phyloP scores from a whole-genome alignment of 192 early-diverging fungal genomes.

The Coemansia sp. region DNA sequence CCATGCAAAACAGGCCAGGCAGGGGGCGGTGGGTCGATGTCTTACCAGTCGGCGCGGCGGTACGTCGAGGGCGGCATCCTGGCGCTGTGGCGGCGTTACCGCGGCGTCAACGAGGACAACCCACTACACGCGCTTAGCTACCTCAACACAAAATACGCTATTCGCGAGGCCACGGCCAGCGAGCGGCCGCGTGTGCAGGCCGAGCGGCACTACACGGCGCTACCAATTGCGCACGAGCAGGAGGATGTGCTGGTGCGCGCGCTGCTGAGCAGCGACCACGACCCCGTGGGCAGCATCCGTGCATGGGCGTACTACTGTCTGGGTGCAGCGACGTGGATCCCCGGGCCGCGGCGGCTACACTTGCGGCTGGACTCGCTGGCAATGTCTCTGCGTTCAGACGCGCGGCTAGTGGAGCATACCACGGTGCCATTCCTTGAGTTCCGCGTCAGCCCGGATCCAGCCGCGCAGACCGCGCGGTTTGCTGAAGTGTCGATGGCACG shows the following conservation, averaged over 20 bases:
- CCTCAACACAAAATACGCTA: slow-evolving; percentile 56
- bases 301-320: slow-evolving; percentile 54
- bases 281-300: slow-evolving; percentile 30
- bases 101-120: slow-evolving; percentile 42
- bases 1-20: slow-evolving; percentile 50
- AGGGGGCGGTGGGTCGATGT: slow-evolving; percentile 50
- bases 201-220: slow-evolving; percentile 42
- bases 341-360: slow-evolving; percentile 45
- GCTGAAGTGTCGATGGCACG: slow-evolving; percentile 52
- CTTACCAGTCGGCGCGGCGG: slow-evolving; percentile 54
- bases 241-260: slow-evolving; percentile 40
- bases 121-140: slow-evolving; percentile 54
- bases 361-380: slow-evolving; percentile 51
- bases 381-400: slow-evolving; percentile 45
- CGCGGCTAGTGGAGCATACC: slow-evolving; percentile 54
- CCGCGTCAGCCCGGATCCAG: slow-evolving; percentile 49
- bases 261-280: slow-evolving; percentile 27
- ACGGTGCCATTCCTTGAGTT: slow-evolving; percentile 54
- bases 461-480: slow-evolving; percentile 35
- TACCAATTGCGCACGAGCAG: slow-evolving; percentile 33
- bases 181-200: slow-evolving; percentile 39
- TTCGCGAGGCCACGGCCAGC: slow-evolving; percentile 52
- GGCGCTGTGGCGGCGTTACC: slow-evolving; percentile 55
- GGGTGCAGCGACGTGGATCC: slow-evolving; percentile 52
- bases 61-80: slow-evolving; percentile 56